A percentile compares a stretch with the other conserved stretches of the same genome.
phyloP scores from a whole-genome alignment of 1,284 basidiomycete genomes.

The Malassezia dermatis region DNA sequence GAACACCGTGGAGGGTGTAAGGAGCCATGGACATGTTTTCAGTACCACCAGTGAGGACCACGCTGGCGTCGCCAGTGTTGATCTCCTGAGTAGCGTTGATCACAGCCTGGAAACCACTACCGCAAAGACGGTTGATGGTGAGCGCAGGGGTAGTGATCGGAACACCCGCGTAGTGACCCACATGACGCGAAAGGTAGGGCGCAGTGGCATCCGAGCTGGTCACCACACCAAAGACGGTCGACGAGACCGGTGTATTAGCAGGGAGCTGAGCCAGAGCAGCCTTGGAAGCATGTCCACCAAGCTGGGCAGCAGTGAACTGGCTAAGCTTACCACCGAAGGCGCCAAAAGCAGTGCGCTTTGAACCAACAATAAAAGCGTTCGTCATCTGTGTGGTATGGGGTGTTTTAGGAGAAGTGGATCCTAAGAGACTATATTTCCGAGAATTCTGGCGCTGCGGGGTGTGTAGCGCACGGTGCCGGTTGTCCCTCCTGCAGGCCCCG shows the following conservation, averaged over 20 bases:
- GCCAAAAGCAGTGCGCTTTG: conserved; percentile 54
- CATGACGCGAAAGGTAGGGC: conserved; percentile 89
- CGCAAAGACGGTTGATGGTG: conserved; percentile 69
- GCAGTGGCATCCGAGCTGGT: conserved; percentile 53
- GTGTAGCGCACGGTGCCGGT: not conserved
- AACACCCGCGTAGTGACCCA: conserved; percentile 71
- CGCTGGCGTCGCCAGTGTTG: conserved; percentile 68
- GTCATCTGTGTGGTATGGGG: conserved; percentile 18
- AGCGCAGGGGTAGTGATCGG: conserved; percentile 53
- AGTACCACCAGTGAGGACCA: conserved; percentile 89
- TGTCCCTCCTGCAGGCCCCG: not conserved
- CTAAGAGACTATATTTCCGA: not conserved
- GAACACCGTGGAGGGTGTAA: conserved; percentile 50
- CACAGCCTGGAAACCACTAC: conserved; percentile 86
- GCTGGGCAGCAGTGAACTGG: conserved; percentile 40
- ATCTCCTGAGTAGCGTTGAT: conserved; percentile 87
- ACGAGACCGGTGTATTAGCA: conserved; percentile 49
- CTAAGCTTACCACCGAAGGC: conserved; percentile 53
- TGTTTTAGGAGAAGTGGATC: too few relatives aligned
- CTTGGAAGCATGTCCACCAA: conserved; percentile 53
- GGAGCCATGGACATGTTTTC: conserved; percentile 94
- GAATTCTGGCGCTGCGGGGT: conserved; percentile 1
- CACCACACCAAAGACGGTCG: conserved; percentile 45
- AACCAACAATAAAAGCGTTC: conserved; percentile 48
- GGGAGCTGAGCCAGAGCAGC: conserved; percentile 53